Conservation (phyloP, 2,329 filamentous ascomycete species). For the Pseudomassariella vexata region DNA sequence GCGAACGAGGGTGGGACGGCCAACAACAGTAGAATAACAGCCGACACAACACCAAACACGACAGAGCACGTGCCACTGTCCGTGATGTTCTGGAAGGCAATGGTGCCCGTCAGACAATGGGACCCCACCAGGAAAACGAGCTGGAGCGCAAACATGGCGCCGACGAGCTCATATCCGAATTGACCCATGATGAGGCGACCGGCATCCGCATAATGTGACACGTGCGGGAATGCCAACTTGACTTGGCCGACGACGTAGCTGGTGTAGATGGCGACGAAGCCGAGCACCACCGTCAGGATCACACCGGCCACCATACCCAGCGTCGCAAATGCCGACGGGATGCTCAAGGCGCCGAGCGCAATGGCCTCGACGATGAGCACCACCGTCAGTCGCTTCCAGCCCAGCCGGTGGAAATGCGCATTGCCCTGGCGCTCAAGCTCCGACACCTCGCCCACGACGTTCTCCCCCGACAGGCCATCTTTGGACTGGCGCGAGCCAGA, state of each 20-base stretch:
- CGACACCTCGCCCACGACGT: slow-evolving; percentile 24
- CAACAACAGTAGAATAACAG: slow-evolving; percentile 46
- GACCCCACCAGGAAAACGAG: slow-evolving; percentile 60
- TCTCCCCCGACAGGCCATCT: slow-evolving; percentile 8
- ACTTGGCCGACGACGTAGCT: slow-evolving; percentile 40
- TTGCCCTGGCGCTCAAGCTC: slow-evolving; percentile 42
- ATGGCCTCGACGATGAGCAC: slow-evolving; percentile 53
- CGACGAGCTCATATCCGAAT: slow-evolving; percentile 48
- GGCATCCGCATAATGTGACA: slow-evolving; percentile 44
- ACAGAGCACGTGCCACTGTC: slow-evolving; percentile 51
- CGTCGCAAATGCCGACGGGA: slow-evolving; percentile 45
- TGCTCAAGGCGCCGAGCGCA: slow-evolving; percentile 45
- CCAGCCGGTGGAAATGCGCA: slow-evolving; percentile 45
- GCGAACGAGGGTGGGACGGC: slow-evolving; percentile 53
- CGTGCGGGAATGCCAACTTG: slow-evolving; percentile 24
- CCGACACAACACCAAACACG: slow-evolving; percentile 49
- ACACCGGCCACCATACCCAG: slow-evolving; percentile 48
- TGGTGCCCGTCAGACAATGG: slow-evolving; percentile 56
- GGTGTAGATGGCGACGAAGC: slow-evolving; percentile 42
- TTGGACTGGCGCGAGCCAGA: not conserved
- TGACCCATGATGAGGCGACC: slow-evolving; percentile 48
- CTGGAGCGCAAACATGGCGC: slow-evolving; percentile 47
- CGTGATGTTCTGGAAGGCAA: slow-evolving; percentile 56
- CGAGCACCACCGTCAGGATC: slow-evolving; percentile 34
- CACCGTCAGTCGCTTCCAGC: slow-evolving; percentile 51